Evolutionary conservation across 1,284 basidiomycete genomes (phyloP).

Genomic region (Malassezia sympodialis): DNA sequence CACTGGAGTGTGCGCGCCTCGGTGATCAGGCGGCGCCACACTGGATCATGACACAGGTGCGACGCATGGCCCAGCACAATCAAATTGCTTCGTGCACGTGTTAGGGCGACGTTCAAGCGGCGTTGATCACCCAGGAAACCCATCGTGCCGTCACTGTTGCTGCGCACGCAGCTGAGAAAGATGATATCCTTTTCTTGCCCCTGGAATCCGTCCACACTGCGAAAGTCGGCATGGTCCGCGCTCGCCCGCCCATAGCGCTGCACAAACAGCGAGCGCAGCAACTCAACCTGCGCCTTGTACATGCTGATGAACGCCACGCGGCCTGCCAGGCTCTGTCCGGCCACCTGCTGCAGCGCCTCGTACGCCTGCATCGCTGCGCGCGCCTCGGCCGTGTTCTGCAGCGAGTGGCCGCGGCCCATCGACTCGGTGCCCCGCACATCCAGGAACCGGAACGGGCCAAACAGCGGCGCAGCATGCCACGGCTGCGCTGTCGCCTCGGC

Average conservation of each 20-base stretch:
- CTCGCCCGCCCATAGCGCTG: constrained; percentile 66
- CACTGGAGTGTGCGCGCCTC: constrained; percentile 21
- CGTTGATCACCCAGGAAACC: constrained; percentile 58
- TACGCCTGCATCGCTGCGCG: constrained; percentile 71
- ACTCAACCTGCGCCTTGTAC: constrained; percentile 81
- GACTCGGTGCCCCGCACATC: constrained; percentile 54
- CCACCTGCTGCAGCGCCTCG: constrained; percentile 60
- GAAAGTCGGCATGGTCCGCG: constrained; percentile 66
- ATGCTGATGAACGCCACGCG: constrained; percentile 84
- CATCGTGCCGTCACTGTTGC: constrained; percentile 52
- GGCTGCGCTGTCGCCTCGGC: constrained; percentile 65
- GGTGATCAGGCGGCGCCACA: constrained; percentile 28
- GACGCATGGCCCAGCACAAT: constrained; percentile 84
- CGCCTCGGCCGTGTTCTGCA: constrained; percentile 69
- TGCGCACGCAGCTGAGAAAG: constrained; percentile 94
- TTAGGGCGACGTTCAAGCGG: constrained; percentile 75
- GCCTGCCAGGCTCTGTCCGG: constrained; percentile 58
- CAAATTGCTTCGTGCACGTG: constrained; percentile 83
- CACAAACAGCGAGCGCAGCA: constrained; percentile 64
- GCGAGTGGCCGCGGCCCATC: constrained; percentile 57
- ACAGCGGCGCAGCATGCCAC: constrained; percentile 72
- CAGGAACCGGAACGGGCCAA: constrained; percentile 82
- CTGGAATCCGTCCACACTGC: constrained; percentile 98
- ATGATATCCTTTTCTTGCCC: constrained; percentile 99
- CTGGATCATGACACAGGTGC: constrained; percentile 62